These are phyloP conservation scores for Gaillardinia entomophila DNA, from an alignment of 805 yeast species.

Conservation along the genomic window DNA sequence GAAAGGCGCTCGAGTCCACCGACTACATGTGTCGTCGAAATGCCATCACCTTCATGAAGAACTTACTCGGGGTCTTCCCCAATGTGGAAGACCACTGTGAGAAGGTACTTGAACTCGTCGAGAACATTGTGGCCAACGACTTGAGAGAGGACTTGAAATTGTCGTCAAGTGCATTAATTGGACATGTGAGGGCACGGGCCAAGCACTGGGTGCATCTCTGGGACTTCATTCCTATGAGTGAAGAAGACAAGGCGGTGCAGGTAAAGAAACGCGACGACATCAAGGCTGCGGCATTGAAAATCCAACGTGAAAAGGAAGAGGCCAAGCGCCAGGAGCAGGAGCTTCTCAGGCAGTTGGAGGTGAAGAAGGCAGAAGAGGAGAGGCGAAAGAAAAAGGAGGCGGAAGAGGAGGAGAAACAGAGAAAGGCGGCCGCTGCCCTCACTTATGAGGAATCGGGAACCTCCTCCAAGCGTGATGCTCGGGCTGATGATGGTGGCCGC, in stretches of 20 bases:
- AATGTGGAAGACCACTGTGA: constrained; percentile 62
- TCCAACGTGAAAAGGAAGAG: constrained; percentile 5
- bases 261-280: constrained; percentile 15
- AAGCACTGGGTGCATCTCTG: constrained; percentile 46
- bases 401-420: constrained; percentile 1
- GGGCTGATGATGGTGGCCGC: constrained; percentile 6
- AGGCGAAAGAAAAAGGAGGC: constrained; percentile 3
- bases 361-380: constrained; percentile 6
- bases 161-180: constrained; percentile 67
- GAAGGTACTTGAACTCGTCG: constrained; percentile 40
- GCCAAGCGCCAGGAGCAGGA: constrained; percentile 10
- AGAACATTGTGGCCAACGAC: constrained; percentile 46
- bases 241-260: constrained; percentile 32
- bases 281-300: constrained; percentile 5
- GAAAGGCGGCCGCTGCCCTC: constrained; percentile 6
- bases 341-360: constrained; percentile 1
- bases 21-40: constrained; percentile 80
- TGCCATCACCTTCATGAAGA: constrained; percentile 70
- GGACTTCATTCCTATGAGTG: constrained; percentile 51
- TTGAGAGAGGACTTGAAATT: constrained; percentile 74
- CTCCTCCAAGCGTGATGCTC: constrained; percentile 6
- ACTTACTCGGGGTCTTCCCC: constrained; percentile 60
- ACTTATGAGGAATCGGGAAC: constrained; percentile 15
- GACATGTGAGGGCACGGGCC: constrained; percentile 54
- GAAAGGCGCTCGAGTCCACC: constrained; percentile 36